Evolutionary conservation across 176 grass and related monocot species (phyloP), one percentile per base, ranked within the genome.

Genomic region (Calamus simplicifolius): DNA sequence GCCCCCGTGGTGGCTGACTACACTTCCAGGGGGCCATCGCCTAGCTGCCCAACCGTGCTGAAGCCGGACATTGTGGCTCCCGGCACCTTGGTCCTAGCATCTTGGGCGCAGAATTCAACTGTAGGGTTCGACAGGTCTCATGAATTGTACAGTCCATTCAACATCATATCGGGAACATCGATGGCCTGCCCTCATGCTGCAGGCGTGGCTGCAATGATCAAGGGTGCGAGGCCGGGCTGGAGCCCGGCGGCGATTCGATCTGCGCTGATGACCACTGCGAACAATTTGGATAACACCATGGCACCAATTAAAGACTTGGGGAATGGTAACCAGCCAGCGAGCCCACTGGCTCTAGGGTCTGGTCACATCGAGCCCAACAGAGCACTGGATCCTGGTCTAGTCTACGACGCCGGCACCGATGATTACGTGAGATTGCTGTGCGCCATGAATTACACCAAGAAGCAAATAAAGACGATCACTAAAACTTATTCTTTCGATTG

Each of bases 181-280:
- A 85, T 89, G 78, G 60, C 89, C 0, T 85, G 85, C 79, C 84
- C 89, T 10, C 89, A 95, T 72, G 81, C 70, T 28, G 61, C 60
- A 7, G 85, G 85, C 25, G 68, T 95, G 38, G 72, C 81, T 1
- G 89, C 89, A 0, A 63, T 95, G 67, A 68, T 95, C 48, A 82
- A 63, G 0, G 78, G 75, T 0, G 71, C 18, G 50, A 67, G 72
- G 48, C 78, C 59, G 0, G 50, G 52, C 25, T 88, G 80, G 89
- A 94, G 73, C 51, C 84, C 89, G 0, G 74, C 84, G 19, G 85
- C 85, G 75, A 85, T 88, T 54, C 80, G 83, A 18, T 95, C 81
- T 3, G 81, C 89, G 25, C 79, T 88, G 55, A 95, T 95, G 84
- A 95, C 89, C 51, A 85, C 89, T 14, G 85, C 89, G 3, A 67